These are phyloP conservation scores for Apiospora koreana DNA, from an alignment of 2,329 filamentous ascomycete species.

Conservation along the genomic window DNA sequence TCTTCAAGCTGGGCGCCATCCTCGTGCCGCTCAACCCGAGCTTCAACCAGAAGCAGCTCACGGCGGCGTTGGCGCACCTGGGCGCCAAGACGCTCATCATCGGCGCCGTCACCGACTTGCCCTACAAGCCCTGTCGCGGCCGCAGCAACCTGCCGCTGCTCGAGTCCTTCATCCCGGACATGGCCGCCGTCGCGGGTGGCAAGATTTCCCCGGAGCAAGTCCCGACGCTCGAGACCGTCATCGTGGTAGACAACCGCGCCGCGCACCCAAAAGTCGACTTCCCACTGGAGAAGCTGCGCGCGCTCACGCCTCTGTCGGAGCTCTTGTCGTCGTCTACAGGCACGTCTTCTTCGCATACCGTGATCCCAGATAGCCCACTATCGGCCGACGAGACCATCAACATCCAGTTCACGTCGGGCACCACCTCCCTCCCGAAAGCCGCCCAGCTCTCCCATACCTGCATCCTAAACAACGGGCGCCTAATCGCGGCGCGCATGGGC, in stretches of 20 bases:
- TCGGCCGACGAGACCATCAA: conserved; percentile 75
- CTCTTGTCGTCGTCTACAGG: conserved; percentile 33
- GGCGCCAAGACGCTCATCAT: conserved; percentile 74
- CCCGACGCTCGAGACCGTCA: conserved; percentile 68
- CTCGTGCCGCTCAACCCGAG: conserved; percentile 91
- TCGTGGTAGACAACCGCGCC: conserved; percentile 77
- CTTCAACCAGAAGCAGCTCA: conserved; percentile 80
- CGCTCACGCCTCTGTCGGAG: conserved; percentile 47
- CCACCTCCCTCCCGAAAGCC: conserved; percentile 86
- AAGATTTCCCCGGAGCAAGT: conserved; percentile 50
- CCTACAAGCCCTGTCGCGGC: conserved; percentile 60
- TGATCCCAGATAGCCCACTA: conserved; percentile 49
- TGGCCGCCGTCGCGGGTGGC: conserved; percentile 23
- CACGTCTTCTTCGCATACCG: conserved; percentile 23
- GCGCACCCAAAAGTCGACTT: conserved; percentile 48
- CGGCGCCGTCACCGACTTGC: conserved; percentile 82
- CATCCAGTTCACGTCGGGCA: conserved; percentile 97
- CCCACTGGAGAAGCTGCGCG: conserved; percentile 39
- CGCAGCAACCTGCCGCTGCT: conserved; percentile 55
- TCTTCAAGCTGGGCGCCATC: conserved; percentile 93
- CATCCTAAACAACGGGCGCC: conserved; percentile 90
- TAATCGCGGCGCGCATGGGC: conserved; percentile 84
- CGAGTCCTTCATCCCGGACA: conserved; percentile 44
- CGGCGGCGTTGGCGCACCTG: conserved; percentile 76
- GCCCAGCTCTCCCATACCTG: conserved; percentile 82